Evolutionary conservation across 2,329 filamentous ascomycete genomes (phyloP), one percentile per base, ranked within the genome.

Genomic region (Plectosphaerella sp.): DNA sequence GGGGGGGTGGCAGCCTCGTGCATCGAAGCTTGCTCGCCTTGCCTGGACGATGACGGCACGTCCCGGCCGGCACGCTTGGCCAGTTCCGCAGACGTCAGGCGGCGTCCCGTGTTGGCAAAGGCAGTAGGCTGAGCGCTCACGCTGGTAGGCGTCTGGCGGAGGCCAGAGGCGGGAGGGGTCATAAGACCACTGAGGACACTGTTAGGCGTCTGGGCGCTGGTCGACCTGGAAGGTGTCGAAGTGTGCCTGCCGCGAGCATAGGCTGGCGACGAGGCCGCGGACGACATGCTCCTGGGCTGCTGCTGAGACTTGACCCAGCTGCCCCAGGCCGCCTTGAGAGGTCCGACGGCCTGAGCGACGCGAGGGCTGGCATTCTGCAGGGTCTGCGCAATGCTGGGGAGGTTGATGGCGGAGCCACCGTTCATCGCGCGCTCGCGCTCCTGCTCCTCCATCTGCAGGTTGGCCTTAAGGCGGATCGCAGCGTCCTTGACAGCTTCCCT

Each of bases 391-490:
- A 96, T 81, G 41, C 88, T 89, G 5, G 89, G 88, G 59, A 94
- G 76, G 50, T 77, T 82, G 55, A 86, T 78, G 25, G 82, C 75
- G 8, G 84, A 87, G 14, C 82, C 82, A 47, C 86, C 86, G 50
- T 87, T 85, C 71, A 89, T 81, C 1, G 90, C 86, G 54, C 94
- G 83, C 68, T 97, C 93, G 49, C 91, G 89, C 71, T 97, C 92
- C 67, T 96, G 91, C 66, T 95, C 89, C 69, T 99, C 93, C 94
- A 99, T 99, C 67, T 97, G 91, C 36, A 99, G 77, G 63, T 96
- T 97, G 14, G 94, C 90, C 66, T 91, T 90, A 55, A 99, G 85
- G 50, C 94, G 87, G 61, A 97, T 97, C 36, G 91, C 89, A 6
- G 92, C 91, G 65, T 97, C 92, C 61, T 89, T 89, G 57, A 97